Evolutionary conservation across 441 rosid species (phyloP).

Genomic region (Viola pubescens): DNA sequence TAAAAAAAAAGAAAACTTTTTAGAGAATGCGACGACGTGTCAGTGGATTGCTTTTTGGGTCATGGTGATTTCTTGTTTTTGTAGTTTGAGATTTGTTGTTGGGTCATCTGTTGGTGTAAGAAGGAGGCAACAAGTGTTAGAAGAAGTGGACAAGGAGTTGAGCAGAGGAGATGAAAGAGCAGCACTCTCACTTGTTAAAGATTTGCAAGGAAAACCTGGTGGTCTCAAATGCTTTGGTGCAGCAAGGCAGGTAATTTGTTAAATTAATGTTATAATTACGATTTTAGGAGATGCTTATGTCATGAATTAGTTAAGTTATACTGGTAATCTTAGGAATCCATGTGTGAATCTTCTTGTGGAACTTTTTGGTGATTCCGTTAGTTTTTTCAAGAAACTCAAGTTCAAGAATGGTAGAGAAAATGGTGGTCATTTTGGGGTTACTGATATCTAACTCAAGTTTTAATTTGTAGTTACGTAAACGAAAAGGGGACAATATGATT

Average conservation of each 20-base stretch:
- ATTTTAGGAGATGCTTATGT: background rate
- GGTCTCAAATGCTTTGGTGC: conserved; percentile 75
- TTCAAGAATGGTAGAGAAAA: no score
- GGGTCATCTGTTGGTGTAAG: conserved; percentile 35
- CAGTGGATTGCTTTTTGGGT: conserved; percentile 23
- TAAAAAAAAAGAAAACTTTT: background rate
- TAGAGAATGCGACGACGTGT: conserved; percentile 38
- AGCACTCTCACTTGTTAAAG: conserved; percentile 61
- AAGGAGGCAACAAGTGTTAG: conserved; percentile 39
- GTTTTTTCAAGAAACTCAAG: no score
- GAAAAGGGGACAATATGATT: no score
- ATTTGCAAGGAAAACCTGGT: conserved; percentile 62
- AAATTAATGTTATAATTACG: background rate
- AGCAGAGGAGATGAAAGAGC: conserved; percentile 63
- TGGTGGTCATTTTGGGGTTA: no score
- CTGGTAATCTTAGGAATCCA: no score
- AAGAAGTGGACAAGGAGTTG: conserved; percentile 61
- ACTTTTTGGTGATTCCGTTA: no score
- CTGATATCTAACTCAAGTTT: no score
- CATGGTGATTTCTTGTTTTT: background rate
- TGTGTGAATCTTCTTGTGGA: no score
- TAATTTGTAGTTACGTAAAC: no score
- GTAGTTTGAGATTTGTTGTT: conserved; percentile 16
- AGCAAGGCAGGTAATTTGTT: conserved; percentile 56
- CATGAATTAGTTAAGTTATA: background rate